These are phyloP conservation scores for Scutellaria baicalensis DNA, from an alignment of 257 asterid genomes.

Conservation along the genomic window DNA sequence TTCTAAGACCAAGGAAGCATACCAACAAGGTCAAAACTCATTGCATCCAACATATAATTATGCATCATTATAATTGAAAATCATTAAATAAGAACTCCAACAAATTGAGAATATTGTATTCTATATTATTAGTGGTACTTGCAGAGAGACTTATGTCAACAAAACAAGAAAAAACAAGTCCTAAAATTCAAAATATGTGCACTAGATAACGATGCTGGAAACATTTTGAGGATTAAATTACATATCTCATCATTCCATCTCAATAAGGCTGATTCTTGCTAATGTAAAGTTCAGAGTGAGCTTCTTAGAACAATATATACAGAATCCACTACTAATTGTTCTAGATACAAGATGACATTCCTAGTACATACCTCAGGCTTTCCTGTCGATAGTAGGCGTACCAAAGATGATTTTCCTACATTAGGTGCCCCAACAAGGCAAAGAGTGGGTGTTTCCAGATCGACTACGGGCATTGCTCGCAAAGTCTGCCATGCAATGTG, in stretches of 20 bases:
- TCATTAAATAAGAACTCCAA: background rate
- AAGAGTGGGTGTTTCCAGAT: constrained; percentile 85
- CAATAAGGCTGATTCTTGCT: background rate
- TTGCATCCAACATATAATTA: background rate
- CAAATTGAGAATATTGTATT: background rate
- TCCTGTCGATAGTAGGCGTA: constrained; percentile 91
- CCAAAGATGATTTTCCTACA: constrained; percentile 98
- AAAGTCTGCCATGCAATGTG: constrained; percentile 50
- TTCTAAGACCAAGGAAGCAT: background rate
- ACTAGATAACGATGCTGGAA: background rate
- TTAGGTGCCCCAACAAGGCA: constrained; percentile 99
- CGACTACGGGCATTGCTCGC: constrained; percentile 93
- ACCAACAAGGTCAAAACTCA: background rate
- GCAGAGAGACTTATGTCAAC: constrained; percentile 2
- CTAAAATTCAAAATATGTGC: background rate
- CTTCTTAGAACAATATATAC: background rate
- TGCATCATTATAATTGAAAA: background rate
- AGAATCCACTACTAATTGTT: background rate
- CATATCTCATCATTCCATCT: constrained; percentile 3
- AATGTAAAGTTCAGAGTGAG: background rate
- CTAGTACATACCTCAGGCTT: constrained; percentile 81
- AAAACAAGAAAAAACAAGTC: constrained; percentile 5
- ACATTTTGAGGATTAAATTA: background rate
- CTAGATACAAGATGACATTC: background rate
- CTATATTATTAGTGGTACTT: background rate